Evolutionary conservation across 2,329 filamentous ascomycete species (phyloP).

Genomic region (Alternaria ventricosa): DNA sequence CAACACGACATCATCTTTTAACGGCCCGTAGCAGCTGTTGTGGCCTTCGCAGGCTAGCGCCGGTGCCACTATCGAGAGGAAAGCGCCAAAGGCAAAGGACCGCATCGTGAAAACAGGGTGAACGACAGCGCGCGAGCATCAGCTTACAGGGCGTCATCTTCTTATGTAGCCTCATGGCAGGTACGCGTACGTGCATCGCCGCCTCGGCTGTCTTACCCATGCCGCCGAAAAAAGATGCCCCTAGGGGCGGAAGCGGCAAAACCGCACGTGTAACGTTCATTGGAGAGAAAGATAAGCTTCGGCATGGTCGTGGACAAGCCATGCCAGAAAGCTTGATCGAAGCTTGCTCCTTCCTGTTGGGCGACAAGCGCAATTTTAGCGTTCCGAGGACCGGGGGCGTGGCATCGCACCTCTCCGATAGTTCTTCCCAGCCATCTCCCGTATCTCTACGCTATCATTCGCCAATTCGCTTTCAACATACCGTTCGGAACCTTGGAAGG

Average conservation of each 20-base stretch:
- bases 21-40: slow-evolving; percentile 49
- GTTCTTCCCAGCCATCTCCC: background rate
- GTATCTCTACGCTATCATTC: background rate
- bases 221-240: background rate
- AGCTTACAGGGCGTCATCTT: background rate
- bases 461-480: background rate
- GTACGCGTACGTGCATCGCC: background rate
- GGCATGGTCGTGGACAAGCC: slow-evolving; percentile 20
- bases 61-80: slow-evolving; percentile 14
- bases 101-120: slow-evolving; percentile 16
- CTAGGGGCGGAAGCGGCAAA: background rate
- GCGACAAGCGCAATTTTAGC: slow-evolving; percentile 22
- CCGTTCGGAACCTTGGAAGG: background rate
- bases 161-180: slow-evolving; percentile 9
- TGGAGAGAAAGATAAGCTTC: slow-evolving; percentile 29
- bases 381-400: slow-evolving; percentile 9
- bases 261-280: slow-evolving; percentile 21
- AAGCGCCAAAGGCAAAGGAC: slow-evolving; percentile 4
- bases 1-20: slow-evolving; percentile 48
- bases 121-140: background rate
- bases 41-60: slow-evolving; percentile 39
- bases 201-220: background rate
- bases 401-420: slow-evolving; percentile 11
- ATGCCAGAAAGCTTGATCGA: slow-evolving; percentile 24
- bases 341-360: slow-evolving; percentile 26